Base-by-base conservation (phyloP, 495 filamentous ascomycete genomes). In the Penicillium alfredii region DNA sequence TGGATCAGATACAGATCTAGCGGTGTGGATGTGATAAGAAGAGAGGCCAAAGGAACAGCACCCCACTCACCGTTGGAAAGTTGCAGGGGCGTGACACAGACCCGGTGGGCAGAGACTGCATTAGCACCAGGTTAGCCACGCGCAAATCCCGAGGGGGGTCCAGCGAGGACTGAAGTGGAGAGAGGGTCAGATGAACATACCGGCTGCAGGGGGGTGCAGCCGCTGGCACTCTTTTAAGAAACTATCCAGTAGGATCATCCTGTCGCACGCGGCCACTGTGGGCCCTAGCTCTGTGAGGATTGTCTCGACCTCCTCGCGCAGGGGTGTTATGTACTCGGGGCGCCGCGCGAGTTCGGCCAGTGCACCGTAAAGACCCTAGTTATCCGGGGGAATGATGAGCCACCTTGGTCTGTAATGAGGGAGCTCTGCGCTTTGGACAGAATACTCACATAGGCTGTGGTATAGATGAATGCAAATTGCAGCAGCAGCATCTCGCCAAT, bases 211-310 rank as follows among this genome's bases (percentile, higher is more conserved):
- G 12, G 48, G 52, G 28, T 52, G 48, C 23, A 59, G 24, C 5
- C 55, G 45, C 37, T 47, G 49, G 28, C 47, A 54, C 30, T 61
- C 58, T 19, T 58, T 61, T 10, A 59, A 22, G 26, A 61, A 56
- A 36, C 49, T 54, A 15, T 61, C 55, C 19, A 53, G 20, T 25
- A 42, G n/a, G 4, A 48, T 38, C 44, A 46, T 50, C 32, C 18
- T 33, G 41, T 49, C 28, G 23, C 52, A 55, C 8, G 34, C 42
- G 6, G 35, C 9, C 10, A 44, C 33, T 15, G 35, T 49, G 7
- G 38, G 23, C n/a, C 45, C 53, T 19, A 16, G 16, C 24, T 40
- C 19, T 11, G 32, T 16, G 4, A 52, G 7, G 8, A 44, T 33
- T 3, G 14, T 8, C 24, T 53, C 17, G 10, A 50, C 15, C 33